Conservation (phyloP, 2,329 filamentous ascomycete genomes). For the Malbranchea zuffiana region DNA sequence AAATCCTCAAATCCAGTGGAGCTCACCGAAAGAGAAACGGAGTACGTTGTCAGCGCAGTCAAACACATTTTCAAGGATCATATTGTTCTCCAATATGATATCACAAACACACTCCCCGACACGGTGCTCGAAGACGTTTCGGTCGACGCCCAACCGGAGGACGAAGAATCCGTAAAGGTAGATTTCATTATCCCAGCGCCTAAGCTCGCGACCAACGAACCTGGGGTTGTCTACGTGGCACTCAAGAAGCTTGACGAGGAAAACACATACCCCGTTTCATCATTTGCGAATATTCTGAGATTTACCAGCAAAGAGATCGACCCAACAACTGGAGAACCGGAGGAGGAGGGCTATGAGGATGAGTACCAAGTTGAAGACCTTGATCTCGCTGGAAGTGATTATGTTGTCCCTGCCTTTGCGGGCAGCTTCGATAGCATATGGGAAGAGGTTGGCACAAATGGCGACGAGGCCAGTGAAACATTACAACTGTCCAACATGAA, state of each 20-base stretch:
- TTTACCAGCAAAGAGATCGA: constrained; percentile 98
- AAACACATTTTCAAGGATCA: constrained; percentile 99
- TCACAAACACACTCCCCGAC: constrained; percentile 92
- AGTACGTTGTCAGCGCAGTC: constrained; percentile 86
- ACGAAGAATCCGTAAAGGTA: constrained; percentile 66
- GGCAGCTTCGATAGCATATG: constrained; percentile 93
- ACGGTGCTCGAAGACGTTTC: constrained; percentile 85
- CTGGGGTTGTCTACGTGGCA: constrained; percentile 87
- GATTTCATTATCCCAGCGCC: constrained; percentile 88
- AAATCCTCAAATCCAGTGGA: constrained; percentile 81
- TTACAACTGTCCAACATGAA: constrained; percentile 77
- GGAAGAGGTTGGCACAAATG: constrained; percentile 82
- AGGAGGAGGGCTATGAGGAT: constrained; percentile 87
- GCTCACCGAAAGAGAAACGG: constrained; percentile 91
- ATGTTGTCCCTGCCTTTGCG: constrained; percentile 84
- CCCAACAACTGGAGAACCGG: constrained; percentile 81
- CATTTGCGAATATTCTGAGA: constrained; percentile 85
- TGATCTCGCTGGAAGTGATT: constrained; percentile 82
- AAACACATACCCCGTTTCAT: constrained; percentile 58
- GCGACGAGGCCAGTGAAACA: constrained; percentile 85
- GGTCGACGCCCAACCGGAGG: constrained; percentile 64
- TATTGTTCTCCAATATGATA: constrained; percentile 87
- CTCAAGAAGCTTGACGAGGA: constrained; percentile 77
- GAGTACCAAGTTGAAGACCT: constrained; percentile 96
- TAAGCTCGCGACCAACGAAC: constrained; percentile 70